These are phyloP conservation scores for Kuraishia capsulata DNA, from an alignment of 805 yeast species.

Conservation along the genomic window DNA sequence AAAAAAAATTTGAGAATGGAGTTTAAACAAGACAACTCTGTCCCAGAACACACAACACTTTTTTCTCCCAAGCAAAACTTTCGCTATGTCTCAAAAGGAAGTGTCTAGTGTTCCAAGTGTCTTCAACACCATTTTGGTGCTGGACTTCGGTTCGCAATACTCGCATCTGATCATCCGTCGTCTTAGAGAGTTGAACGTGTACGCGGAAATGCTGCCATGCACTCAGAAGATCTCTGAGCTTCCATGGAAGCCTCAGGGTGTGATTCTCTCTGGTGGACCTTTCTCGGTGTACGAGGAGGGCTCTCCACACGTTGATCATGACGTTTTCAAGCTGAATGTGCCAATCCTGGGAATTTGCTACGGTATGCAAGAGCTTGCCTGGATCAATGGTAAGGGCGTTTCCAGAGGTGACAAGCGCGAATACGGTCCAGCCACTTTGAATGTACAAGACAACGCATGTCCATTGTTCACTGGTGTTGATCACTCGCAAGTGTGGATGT, in stretches of 20 bases:
- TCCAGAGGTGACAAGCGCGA: constrained; percentile 96
- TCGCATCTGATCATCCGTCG: constrained; percentile 95
- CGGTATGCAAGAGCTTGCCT: constrained; percentile 98
- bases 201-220: constrained; percentile 99
- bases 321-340: constrained; percentile 78
- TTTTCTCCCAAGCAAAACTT: not conserved
- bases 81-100: constrained; percentile 1
- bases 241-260: constrained; percentile 92
- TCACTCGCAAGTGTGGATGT: constrained; percentile 98
- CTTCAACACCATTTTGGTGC: constrained; percentile 93
- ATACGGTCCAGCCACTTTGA: constrained; percentile 91
- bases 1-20: too few relatives aligned
- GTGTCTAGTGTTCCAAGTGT: constrained; percentile 65
- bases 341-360: constrained; percentile 97
- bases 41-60: too few relatives aligned
- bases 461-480: constrained; percentile 82
- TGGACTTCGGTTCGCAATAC: constrained; percentile 98
- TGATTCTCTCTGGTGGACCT: constrained; percentile 94
- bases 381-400: constrained; percentile 93
- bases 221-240: constrained; percentile 93
- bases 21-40: too few relatives aligned
- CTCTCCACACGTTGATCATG: constrained; percentile 97
- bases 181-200: constrained; percentile 93
- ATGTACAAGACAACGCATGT: constrained; percentile 58
- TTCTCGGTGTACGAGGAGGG: constrained; percentile 94